These are phyloP conservation scores for Boletus pseudopeckii DNA, from an alignment of 768 basidiomycete species.

Conservation along the genomic window DNA sequence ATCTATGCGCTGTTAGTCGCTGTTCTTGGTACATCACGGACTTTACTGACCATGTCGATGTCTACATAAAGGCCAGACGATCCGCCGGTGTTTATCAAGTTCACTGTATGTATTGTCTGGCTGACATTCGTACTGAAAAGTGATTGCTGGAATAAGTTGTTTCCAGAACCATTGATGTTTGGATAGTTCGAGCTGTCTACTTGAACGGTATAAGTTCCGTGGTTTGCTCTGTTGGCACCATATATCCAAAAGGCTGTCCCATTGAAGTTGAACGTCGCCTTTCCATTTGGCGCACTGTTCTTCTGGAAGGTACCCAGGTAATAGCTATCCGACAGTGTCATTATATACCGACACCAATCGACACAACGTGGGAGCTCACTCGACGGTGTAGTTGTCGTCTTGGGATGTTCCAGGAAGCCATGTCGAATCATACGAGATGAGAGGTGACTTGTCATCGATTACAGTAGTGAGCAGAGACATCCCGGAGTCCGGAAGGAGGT, in stretches of 20 bases:
- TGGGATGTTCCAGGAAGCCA: conserved; percentile 24
- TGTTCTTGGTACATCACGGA: background rate
- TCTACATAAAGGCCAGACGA: conserved; percentile 38
- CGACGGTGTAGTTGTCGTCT: conserved; percentile 12
- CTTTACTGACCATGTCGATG: conserved; percentile 40
- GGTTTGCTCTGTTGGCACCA: conserved; percentile 47
- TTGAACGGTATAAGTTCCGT: conserved; percentile 43
- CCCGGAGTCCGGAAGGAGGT: background rate
- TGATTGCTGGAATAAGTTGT: conserved; percentile 36
- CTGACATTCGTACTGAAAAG: conserved; percentile 36
- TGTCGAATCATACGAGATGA: conserved; percentile 25
- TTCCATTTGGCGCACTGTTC: conserved; percentile 32
- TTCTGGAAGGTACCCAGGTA: conserved; percentile 38
- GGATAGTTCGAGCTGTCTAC: conserved; percentile 36
- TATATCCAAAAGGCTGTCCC: conserved; percentile 47
- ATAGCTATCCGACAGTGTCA: conserved; percentile 25
- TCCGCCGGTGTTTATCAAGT: conserved; percentile 27
- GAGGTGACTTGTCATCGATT: conserved; percentile 32
- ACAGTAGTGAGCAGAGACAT: conserved; percentile 26
- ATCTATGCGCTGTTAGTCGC: conserved; percentile 12
- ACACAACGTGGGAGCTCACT: conserved; percentile 8
- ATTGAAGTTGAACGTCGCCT: conserved; percentile 44
- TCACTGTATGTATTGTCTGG: conserved; percentile 37
- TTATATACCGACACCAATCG: background rate
- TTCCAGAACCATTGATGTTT: conserved; percentile 29